Conservation (phyloP, 345 rosid species). For the Isatis tinctoria region DNA sequence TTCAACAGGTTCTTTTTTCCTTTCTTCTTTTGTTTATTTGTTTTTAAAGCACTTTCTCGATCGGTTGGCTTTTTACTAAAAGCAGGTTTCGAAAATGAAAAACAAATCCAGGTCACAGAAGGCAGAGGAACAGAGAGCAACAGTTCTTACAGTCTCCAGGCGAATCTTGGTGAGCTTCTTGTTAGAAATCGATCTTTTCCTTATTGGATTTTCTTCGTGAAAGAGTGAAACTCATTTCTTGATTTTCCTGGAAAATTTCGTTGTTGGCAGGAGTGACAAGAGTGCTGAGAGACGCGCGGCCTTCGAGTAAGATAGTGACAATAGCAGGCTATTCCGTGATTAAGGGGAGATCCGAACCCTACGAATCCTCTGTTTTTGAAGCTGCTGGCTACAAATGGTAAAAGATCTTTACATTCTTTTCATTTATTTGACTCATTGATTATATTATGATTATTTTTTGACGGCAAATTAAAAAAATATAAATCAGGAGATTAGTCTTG, state of each 20-base stretch:
- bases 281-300: conserved; percentile 17
- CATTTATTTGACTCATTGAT: neutral
- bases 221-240: neutral
- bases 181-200: neutral
- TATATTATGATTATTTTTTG: neutral
- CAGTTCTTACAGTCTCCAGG: conserved; percentile 1
- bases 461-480: neutral
- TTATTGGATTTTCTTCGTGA: neutral
- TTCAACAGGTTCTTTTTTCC: neutral
- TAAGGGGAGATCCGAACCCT: conserved; percentile 12
- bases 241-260: neutral
- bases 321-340: conserved; percentile 33
- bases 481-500: conserved; percentile 33
- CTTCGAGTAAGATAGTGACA: conserved; percentile 36
- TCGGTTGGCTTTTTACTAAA: neutral
- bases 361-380: conserved; percentile 38
- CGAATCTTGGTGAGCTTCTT: conserved; percentile 16
- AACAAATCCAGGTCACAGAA: neutral
- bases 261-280: conserved; percentile 19
- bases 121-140: conserved; percentile 4
- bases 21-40: neutral
- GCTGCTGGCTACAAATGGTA: conserved; percentile 42
- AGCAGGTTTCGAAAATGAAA: neutral
- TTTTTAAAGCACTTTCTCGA: neutral
- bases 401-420: too few species aligned